Evolutionary conservation across 2,329 filamentous ascomycete species (phyloP).

Genomic region (Arthrobotrys conoides): DNA sequence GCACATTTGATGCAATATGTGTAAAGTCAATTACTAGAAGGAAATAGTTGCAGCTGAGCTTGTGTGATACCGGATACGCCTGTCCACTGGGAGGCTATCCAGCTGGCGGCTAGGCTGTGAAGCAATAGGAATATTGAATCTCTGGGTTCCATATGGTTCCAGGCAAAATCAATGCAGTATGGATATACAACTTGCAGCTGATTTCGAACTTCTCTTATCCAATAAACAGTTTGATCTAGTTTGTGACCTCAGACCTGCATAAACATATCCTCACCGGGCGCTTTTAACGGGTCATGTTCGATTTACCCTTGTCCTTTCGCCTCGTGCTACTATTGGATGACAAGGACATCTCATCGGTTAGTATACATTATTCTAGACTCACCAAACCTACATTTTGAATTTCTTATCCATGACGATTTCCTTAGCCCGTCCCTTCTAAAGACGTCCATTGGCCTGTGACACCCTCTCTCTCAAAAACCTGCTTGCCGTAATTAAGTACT

Average conservation of each 20-base stretch:
- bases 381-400: slow-evolving; percentile 7
- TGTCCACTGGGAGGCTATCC: neutral
- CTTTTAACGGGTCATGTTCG: neutral
- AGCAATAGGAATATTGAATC: neutral
- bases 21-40: neutral
- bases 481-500: neutral
- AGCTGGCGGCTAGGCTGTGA: too few relatives aligned
- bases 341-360: slow-evolving; percentile 7
- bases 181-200: too few relatives aligned
- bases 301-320: neutral
- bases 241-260: slow-evolving; percentile 11
- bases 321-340: neutral
- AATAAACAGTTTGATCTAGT: neutral
- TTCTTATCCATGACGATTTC: slow-evolving; percentile 15
- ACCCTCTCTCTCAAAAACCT: neutral
- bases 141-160: neutral
- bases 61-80: neutral
- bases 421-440: neutral
- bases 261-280: neutral
- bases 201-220: neutral
- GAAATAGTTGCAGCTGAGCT: slow-evolving; percentile 15
- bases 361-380: neutral
- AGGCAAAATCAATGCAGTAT: neutral
- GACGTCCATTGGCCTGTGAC: neutral
- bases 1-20: neutral